phyloP scores from a whole-genome alignment of 208 protist genomes.

The Endotrypanum monterogeii region DNA sequence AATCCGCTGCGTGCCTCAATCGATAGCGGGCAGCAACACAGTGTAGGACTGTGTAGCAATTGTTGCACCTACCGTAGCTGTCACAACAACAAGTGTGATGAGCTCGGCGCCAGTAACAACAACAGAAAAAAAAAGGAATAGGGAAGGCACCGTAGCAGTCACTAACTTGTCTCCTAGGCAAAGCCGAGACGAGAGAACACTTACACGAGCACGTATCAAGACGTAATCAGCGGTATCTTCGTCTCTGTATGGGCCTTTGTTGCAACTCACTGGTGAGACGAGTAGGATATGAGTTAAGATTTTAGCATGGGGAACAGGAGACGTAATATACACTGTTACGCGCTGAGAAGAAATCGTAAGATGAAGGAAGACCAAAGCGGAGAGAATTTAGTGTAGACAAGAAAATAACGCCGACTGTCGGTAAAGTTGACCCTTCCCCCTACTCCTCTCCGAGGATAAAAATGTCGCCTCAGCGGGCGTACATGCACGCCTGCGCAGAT shows the following conservation, averaged over 20 bases:
- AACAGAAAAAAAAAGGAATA: background rate
- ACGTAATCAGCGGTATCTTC: background rate
- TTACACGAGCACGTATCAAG: background rate
- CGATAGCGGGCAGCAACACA: background rate
- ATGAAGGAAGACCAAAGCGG: too few relatives aligned
- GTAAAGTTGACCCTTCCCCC: too few relatives aligned
- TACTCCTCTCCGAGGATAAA: background rate
- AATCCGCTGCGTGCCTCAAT: background rate
- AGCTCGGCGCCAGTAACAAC: background rate
- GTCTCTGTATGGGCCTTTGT: background rate
- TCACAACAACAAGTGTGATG: background rate
- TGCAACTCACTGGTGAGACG: background rate
- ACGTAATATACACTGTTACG: background rate
- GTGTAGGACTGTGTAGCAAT: background rate
- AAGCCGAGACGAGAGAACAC: background rate
- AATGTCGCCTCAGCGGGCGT: too few relatives aligned
- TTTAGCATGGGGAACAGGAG: too few relatives aligned
- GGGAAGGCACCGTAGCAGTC: background rate
- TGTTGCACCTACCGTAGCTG: background rate
- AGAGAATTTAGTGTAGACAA: too few relatives aligned
- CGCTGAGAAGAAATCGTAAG: too few relatives aligned
- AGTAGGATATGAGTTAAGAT: background rate
- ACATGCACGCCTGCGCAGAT: background rate
- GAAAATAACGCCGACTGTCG: too few relatives aligned
- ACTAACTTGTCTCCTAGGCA: too few relatives aligned